These are phyloP conservation scores for Penicillium sumatraense DNA, from an alignment of 2,329 filamentous ascomycete species.

Conservation along the genomic window DNA sequence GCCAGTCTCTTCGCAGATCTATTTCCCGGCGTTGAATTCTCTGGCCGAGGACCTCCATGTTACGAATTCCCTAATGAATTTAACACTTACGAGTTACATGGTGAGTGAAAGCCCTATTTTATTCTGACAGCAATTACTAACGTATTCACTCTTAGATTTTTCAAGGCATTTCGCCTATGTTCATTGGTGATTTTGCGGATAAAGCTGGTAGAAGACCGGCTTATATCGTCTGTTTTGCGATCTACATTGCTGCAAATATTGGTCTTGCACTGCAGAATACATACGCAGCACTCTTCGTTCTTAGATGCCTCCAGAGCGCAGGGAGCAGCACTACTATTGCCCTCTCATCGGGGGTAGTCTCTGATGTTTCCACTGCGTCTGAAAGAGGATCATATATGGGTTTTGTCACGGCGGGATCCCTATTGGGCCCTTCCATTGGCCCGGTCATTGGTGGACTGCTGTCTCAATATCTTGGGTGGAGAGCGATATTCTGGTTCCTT, in stretches of 20 bases:
- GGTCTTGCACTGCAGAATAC: slow-evolving; percentile 44
- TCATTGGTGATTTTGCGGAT: slow-evolving; percentile 58
- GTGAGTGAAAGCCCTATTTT: slow-evolving; percentile 5
- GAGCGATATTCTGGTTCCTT: slow-evolving; percentile 54
- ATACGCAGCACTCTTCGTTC: slow-evolving; percentile 43
- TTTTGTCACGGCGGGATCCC: slow-evolving; percentile 38
- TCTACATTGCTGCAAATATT: slow-evolving; percentile 48
- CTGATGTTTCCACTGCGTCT: slow-evolving; percentile 43
- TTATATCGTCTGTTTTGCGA: slow-evolving; percentile 58
- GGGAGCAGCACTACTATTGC: slow-evolving; percentile 49
- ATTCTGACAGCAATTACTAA: slow-evolving; percentile 2
- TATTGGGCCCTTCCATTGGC: slow-evolving; percentile 40
- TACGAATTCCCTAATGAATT: slow-evolving; percentile 29
- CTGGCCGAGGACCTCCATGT: slow-evolving; percentile 36
- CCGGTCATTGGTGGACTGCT: slow-evolving; percentile 43
- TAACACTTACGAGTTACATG: slow-evolving; percentile 35
- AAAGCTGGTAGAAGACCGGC: slow-evolving; percentile 56
- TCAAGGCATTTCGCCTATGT: slow-evolving; percentile 58
- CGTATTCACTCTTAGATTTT: slow-evolving; percentile 46
- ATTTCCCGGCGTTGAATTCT: slow-evolving; percentile 46
- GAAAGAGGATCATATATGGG: slow-evolving; percentile 49
- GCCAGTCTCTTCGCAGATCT: slow-evolving; percentile 51
- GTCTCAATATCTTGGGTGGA: slow-evolving; percentile 44
- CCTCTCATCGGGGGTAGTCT: slow-evolving; percentile 45
- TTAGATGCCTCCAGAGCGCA: slow-evolving; percentile 47